Percentiles rank a stretch among this genome's conserved stretches.
phyloP scores from a whole-genome alignment of 345 rosid genomes.

The Eucalyptus grandis region DNA sequence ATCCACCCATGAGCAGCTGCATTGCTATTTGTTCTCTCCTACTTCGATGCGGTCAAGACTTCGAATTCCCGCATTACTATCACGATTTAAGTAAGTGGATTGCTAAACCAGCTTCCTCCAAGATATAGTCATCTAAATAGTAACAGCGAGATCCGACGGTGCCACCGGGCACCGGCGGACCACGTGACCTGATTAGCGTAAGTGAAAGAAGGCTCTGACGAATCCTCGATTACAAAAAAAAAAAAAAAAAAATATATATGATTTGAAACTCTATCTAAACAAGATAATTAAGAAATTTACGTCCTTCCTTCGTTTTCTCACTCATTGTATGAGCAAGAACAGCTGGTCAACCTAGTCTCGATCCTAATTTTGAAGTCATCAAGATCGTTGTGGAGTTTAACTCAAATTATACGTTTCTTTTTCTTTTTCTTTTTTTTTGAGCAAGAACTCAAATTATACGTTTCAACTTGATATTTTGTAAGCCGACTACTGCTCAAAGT shows the following conservation, averaged over 20 bases:
- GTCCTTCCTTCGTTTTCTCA: background rate
- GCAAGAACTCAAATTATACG: background rate
- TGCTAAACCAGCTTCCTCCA: accelerated
- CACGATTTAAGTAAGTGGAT: accelerated
- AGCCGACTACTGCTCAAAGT: background rate
- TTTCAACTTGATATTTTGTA: background rate
- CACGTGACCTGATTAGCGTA: accelerated
- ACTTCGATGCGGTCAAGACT: too few relatives aligned
- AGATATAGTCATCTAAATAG: too few relatives aligned
- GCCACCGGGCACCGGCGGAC: accelerated
- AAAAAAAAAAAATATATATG: too few relatives aligned
- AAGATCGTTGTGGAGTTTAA: too few relatives aligned
- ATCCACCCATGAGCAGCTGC: too few relatives aligned
- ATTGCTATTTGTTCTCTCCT: too few relatives aligned
- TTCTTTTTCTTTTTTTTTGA: too few relatives aligned
- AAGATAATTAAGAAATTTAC: too few relatives aligned
- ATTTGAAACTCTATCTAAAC: accelerated
- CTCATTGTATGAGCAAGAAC: too few relatives aligned
- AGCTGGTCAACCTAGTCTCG: too few relatives aligned
- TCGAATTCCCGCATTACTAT: accelerated
- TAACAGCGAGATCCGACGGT: accelerated
- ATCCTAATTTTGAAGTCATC: too few relatives aligned
- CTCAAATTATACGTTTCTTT: too few relatives aligned
- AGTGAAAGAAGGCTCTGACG: accelerated
- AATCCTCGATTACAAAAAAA: accelerated